Base-by-base conservation (phyloP, 2,329 filamentous ascomycete genomes). In the Hymenotorrendiella dingleyae region DNA sequence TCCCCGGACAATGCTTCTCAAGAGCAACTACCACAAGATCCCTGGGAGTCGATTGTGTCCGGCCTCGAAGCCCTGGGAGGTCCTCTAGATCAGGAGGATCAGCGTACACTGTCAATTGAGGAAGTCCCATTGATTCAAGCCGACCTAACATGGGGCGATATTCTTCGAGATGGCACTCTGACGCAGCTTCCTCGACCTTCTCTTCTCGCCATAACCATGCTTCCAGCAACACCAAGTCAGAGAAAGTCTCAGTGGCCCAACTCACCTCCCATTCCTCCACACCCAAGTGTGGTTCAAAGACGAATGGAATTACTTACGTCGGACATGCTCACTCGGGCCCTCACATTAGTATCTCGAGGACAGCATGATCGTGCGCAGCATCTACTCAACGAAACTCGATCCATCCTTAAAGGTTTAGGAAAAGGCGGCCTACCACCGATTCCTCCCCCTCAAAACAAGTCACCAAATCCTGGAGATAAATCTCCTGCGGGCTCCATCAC, bases 281-380 rank as follows among this genome's bases (percentile, higher is more conserved):
- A 97, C 61, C 90, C 93, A 4, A 87, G 84, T 49, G 89, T 98
- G 46, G 91, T 98, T 6, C 93, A 98, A 67, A 80, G 93, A 29
- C 84, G 93, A 34, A 98, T 98, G 93, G 93, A 98, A 65, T 73
- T 98, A 22, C 76, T 98, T 40, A 97, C 93, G 2, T 97, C 91
- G 1, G 93, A 98, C 62, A 98, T 98, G 93, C 76, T 98, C 50
- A 94, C 88, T 6, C 77, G 93, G 45, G 90, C 93, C 11, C 70
- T 98, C 47, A 95, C 89, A 0, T 76, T 98, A 16, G 90, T 97
- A 16, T 87, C 87, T 47, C 80, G 89, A 27, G 88, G 87, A 24
- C 91, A 97, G 65, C 87, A 96, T 61, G 93, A 98, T 58, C 84
- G 90, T 26, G 93, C 90, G 0, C 86, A 94, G 55, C 94, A 94